Conservation (phyloP, 495 filamentous ascomycete species). For the Trichoderma reesei region DNA sequence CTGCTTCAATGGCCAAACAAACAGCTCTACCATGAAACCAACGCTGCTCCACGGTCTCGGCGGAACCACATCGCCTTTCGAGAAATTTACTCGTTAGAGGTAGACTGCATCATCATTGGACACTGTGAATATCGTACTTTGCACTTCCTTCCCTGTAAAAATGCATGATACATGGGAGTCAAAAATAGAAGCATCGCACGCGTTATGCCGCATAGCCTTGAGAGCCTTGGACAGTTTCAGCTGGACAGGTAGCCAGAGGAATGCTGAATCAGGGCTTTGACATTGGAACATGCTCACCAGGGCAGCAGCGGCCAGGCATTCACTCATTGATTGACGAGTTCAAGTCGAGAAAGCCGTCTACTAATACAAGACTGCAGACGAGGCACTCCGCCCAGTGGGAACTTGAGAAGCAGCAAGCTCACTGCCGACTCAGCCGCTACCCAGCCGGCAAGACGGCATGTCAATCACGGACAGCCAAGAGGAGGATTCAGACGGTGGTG, state of each 20-base stretch:
- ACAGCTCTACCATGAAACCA: neutral
- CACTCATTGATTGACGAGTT: neutral
- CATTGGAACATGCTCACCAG: neutral
- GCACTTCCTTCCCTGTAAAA: neutral
- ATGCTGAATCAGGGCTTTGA: neutral
- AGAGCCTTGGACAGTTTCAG: neutral
- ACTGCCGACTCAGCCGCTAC: constrained; percentile 7
- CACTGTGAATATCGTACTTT: too few species aligned
- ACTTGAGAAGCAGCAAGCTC: neutral
- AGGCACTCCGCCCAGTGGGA: neutral
- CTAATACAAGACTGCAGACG: neutral
- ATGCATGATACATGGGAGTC: neutral
- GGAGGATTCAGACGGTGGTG: neutral
- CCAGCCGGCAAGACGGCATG: neutral
- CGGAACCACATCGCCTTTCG: neutral
- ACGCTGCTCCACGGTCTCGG: neutral
- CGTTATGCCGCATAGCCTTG: neutral
- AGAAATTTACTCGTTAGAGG: too few species aligned
- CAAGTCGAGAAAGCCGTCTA: neutral
- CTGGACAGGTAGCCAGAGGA: neutral
- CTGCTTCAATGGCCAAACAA: neutral
- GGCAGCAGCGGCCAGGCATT: neutral
- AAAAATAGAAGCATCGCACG: constrained; percentile 6
- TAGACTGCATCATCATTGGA: too few species aligned
- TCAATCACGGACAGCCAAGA: neutral